Evolutionary conservation across 352 stramenopile species (phyloP).

Genomic region (Phytophthora fragariae): DNA sequence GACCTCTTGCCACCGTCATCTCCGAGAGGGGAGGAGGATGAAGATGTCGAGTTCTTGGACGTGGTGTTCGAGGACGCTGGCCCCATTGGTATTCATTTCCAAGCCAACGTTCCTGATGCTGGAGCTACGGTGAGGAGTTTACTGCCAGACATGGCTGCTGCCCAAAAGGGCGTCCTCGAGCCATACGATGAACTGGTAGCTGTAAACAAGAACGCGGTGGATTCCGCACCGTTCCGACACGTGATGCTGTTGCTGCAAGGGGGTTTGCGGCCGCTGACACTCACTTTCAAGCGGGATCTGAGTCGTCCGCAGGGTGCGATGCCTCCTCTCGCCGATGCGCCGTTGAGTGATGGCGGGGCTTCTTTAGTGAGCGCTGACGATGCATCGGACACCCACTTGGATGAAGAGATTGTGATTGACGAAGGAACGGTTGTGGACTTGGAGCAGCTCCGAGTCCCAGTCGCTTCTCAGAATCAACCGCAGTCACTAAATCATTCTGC

Average conservation of each 20-base stretch:
- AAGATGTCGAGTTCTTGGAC: slow-evolving; percentile 48
- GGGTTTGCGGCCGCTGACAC: slow-evolving; percentile 73
- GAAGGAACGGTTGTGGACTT: slow-evolving; percentile 36
- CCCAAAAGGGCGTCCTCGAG: slow-evolving; percentile 52
- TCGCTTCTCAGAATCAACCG: neutral
- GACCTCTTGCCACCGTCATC: neutral
- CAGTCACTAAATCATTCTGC: neutral
- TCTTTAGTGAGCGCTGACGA: slow-evolving; percentile 16
- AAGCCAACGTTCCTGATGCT: slow-evolving; percentile 73
- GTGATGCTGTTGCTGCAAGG: slow-evolving; percentile 86
- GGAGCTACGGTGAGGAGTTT: slow-evolving; percentile 71
- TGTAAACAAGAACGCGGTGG: slow-evolving; percentile 79
- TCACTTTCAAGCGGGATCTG: slow-evolving; percentile 74
- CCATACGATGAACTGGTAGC: slow-evolving; percentile 77
- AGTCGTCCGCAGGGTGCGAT: slow-evolving; percentile 6
- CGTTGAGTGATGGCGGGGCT: slow-evolving; percentile 11
- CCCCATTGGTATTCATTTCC: slow-evolving; percentile 85
- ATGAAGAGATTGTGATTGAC: slow-evolving; percentile 70
- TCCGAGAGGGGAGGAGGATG: slow-evolving; percentile 20
- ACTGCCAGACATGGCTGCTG: slow-evolving; percentile 66
- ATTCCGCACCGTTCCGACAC: slow-evolving; percentile 76
- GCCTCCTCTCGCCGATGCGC: slow-evolving; percentile 8
- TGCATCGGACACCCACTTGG: slow-evolving; percentile 36
- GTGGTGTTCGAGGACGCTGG: slow-evolving; percentile 81
- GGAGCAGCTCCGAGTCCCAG: slow-evolving; percentile 30